Evolutionary conservation across 2,329 filamentous ascomycete species (phyloP).

Genomic region (Beauveria sp.): DNA sequence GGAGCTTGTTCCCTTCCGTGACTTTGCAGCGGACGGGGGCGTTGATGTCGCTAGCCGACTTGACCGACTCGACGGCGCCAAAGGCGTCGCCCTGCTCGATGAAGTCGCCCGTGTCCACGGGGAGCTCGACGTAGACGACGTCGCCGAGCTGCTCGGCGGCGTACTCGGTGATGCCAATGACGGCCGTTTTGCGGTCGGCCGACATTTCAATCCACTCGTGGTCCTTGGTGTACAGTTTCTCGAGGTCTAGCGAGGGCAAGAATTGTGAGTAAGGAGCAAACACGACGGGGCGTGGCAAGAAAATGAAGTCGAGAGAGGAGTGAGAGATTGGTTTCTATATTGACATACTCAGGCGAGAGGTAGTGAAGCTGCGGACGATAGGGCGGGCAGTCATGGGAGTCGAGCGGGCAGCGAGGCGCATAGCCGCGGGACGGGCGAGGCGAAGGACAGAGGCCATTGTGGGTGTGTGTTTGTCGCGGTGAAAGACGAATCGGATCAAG

Average conservation of each 20-base stretch:
- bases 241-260: slow-evolving; percentile 37
- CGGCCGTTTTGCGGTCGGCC: slow-evolving; percentile 73
- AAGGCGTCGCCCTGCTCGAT: slow-evolving; percentile 73
- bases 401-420: slow-evolving; percentile 32
- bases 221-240: slow-evolving; percentile 89
- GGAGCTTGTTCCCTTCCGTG: slow-evolving; percentile 59
- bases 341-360: slow-evolving; percentile 29
- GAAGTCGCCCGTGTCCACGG: slow-evolving; percentile 54
- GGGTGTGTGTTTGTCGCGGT: slow-evolving; percentile 10
- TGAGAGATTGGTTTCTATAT: neutral
- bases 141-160: slow-evolving; percentile 89
- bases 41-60: slow-evolving; percentile 96
- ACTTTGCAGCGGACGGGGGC: slow-evolving; percentile 75
- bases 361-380: slow-evolving; percentile 35
- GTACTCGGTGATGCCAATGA: slow-evolving; percentile 80
- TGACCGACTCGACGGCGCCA: slow-evolving; percentile 95
- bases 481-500: slow-evolving; percentile 4
- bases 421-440: slow-evolving; percentile 38
- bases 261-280: neutral
- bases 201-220: slow-evolving; percentile 97
- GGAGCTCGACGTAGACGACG: slow-evolving; percentile 95
- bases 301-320: no score
- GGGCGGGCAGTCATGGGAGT: slow-evolving; percentile 24
- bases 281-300: neutral
- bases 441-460: slow-evolving; percentile 55